Conservation (phyloP, 1,284 basidiomycete species). For the Fomes fomentarius region DNA sequence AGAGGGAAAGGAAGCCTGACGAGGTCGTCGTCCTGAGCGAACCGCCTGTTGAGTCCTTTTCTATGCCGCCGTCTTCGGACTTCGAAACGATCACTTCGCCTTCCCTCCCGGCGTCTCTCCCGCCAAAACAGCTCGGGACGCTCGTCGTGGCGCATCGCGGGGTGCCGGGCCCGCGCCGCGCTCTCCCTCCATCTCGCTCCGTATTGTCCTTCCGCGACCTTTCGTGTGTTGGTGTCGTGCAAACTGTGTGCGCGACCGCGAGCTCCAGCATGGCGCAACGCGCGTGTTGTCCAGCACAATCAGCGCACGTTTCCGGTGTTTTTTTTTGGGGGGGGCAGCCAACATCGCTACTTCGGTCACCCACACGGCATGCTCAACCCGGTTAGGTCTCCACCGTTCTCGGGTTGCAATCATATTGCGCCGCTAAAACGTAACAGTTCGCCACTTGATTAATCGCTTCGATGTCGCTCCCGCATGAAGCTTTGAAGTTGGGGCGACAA, state of each 20-base stretch:
- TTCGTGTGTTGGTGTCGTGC: no score
- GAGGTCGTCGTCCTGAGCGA: constrained; percentile 20
- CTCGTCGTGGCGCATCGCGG: not conserved
- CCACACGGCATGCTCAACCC: constrained; percentile 13
- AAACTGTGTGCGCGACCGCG: no score
- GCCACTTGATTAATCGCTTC: not conserved
- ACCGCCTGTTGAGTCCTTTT: constrained; percentile 12
- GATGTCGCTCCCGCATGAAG: no score
- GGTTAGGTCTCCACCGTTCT: not conserved
- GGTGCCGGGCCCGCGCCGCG: no score
- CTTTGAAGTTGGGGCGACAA: no score
- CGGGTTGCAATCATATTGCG: not conserved
- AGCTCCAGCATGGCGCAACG: no score
- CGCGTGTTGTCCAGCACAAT: not conserved
- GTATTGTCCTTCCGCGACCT: not conserved
- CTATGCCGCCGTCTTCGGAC: constrained; percentile 16
- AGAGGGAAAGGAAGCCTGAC: constrained; percentile 14
- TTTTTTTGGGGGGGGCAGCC: no score
- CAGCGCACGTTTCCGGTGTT: not conserved
- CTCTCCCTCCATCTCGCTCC: not conserved
- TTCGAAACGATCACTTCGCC: constrained; percentile 18
- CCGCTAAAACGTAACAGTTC: not conserved
- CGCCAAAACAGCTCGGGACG: constrained; percentile 6
- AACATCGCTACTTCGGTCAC: no score
- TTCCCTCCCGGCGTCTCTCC: constrained; percentile 1